Percentiles rank a stretch among this genome's conserved stretches.
phyloP scores from a whole-genome alignment of 495 filamentous ascomycete species.

The Aspergillus cristatus region DNA sequence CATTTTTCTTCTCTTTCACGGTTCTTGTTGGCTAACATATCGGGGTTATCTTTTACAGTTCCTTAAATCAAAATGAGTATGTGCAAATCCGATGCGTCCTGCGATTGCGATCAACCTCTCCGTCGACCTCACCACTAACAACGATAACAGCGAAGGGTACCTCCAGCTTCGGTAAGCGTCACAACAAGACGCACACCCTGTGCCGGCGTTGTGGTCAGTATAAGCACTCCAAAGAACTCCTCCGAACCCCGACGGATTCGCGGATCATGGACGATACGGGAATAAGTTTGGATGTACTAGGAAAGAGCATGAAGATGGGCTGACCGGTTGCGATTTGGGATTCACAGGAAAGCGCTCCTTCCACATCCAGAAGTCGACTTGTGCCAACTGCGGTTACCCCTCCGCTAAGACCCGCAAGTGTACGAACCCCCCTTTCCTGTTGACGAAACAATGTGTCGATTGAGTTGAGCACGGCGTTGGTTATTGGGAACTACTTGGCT shows the following conservation, averaged over 20 bases:
- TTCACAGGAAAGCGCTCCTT: constrained; percentile 78
- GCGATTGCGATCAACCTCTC: constrained; percentile 15
- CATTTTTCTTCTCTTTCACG: too few relatives aligned
- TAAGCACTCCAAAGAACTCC: too few relatives aligned
- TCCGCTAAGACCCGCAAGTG: constrained; percentile 95
- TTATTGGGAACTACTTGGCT: constrained; percentile 22
- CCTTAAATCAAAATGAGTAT: constrained; percentile 62
- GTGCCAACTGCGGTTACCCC: constrained; percentile 95
- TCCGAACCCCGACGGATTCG: constrained; percentile 8
- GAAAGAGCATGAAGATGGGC: constrained; percentile 11
- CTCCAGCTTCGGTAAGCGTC: constrained; percentile 93
- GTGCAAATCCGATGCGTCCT: constrained; percentile 25
- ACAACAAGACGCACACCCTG: constrained; percentile 99
- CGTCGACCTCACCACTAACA: constrained; percentile 35
- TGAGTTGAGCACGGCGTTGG: too few relatives aligned
- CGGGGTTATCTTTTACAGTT: constrained; percentile 19
- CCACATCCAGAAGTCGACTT: constrained; percentile 99
- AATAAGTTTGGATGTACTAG: constrained; percentile 1
- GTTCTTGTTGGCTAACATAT: constrained; percentile 14
- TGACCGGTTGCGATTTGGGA: constrained; percentile 21
- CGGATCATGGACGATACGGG: constrained; percentile 5
- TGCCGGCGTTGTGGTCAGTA: constrained; percentile 98
- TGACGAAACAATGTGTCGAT: constrained; percentile 8
- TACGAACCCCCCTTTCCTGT: constrained; percentile 49
- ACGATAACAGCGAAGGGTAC: constrained; percentile 74